phyloP scores from a whole-genome alignment of 2,329 filamentous ascomycete species.

The Colletotrichum musae region DNA sequence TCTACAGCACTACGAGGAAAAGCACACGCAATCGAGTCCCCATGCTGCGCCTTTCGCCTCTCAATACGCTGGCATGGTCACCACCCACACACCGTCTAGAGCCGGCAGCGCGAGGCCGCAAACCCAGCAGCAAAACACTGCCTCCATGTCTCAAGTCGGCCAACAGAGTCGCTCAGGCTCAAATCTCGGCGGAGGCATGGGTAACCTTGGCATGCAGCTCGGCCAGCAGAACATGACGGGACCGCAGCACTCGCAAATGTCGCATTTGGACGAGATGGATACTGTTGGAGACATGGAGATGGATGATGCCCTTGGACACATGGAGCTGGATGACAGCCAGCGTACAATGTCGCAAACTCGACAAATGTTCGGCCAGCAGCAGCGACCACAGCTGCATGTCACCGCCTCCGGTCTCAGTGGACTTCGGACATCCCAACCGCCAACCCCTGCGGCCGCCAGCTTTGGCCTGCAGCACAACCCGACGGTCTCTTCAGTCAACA shows the following conservation, averaged over 20 bases:
- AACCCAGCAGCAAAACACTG: conserved; percentile 37
- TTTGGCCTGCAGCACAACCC: conserved; percentile 93
- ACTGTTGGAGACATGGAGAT: conserved; percentile 96
- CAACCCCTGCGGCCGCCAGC: conserved; percentile 83
- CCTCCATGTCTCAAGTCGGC: conserved; percentile 38
- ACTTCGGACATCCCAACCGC: conserved; percentile 86
- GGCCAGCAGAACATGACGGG: conserved; percentile 50
- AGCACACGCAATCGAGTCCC: conserved; percentile 80
- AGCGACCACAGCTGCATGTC: conserved; percentile 82
- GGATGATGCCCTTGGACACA: conserved; percentile 82
- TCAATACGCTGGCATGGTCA: conserved; percentile 50
- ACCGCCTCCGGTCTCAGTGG: conserved; percentile 84
- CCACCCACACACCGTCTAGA: conserved; percentile 36
- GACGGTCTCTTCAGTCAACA: conserved; percentile 97
- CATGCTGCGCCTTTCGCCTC: conserved; percentile 57
- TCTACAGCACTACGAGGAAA: conserved; percentile 96
- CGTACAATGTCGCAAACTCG: conserved; percentile 79
- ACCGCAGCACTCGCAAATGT: conserved; percentile 58
- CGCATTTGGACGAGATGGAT: conserved; percentile 79
- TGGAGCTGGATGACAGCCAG: conserved; percentile 75
- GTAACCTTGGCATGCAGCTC: conserved; percentile 43
- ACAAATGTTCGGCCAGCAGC: conserved; percentile 76
- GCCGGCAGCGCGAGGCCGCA: conserved; percentile 39
- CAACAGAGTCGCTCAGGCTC: conserved; percentile 33
- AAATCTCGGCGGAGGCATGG: conserved; percentile 38